Base-by-base conservation (phyloP, 1,139 yeast species). In the Suhomyces kunorum region DNA sequence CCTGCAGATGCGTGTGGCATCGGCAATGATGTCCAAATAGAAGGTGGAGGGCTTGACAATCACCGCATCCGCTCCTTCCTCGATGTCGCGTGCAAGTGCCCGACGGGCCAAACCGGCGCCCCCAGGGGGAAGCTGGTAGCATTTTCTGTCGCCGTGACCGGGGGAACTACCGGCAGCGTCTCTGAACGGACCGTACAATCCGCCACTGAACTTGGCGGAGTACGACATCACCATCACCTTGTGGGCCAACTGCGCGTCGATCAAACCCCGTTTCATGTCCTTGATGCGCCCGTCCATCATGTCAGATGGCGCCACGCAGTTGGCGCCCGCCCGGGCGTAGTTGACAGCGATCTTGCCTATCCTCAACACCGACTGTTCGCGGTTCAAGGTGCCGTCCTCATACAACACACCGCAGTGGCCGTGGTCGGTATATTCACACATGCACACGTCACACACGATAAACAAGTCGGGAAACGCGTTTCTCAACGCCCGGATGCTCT, bases 11-110 rank as follows among this genome's bases (percentile, higher is more conserved):
- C 78, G 82, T 28, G 92, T 74, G 1, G 98, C 96, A 58, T 92
- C 97, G 46, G 84, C 75, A 61, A 92, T 84, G 43, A 92, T 76
- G 61, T 92, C 99, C 55, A 92, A 75, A 63, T 90, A 92, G 63
- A 92, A 92, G 3, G 98, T 89, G 5, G 97, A 87, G n/a, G 99
- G 99, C 59, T 92, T 92, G 47, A 92, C 89, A 57, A 92, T 90
- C 50, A 92, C 76, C 32, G 95, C 97, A 64, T 92, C 99, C 0
- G 98, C 84, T 44, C 99, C 99, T 67, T 94, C 98, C 8, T 71
- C 76, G 59, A 90, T 67, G 59, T 92, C 99, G 57, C 98, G 80
- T 25, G 67, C 59, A 49, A 92, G 70, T 1, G 98, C 98, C 49
- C 99, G 74, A 55, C 95, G 84, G 12, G 98, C 98, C 45, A 92